Evolutionary conservation across 495 filamentous ascomycete genomes (phyloP), one percentile per base, ranked within the genome.

Genomic region (Trichoderma orchidacearum): DNA sequence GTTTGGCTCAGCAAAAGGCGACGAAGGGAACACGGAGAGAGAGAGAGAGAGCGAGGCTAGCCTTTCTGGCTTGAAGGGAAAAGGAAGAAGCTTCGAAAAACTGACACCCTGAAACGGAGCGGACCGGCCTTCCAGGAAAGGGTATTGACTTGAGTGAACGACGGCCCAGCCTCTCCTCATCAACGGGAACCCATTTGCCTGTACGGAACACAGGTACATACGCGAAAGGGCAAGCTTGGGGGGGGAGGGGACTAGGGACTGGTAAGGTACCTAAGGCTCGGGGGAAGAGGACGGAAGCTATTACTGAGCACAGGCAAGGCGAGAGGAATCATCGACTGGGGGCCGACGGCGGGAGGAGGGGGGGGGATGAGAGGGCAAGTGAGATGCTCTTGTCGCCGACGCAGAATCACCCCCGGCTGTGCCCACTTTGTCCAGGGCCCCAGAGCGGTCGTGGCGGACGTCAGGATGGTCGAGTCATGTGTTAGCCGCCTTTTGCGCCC

Each of bases 401-500:
- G 34, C 34, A 12, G 41, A 48, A 48, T 48, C 21, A 48, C 41
- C 41, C n/a, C 41, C 15, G 21, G 41, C 27, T 23, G 41, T 27
- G 41, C 15, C 41, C 41, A 48, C 41, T 48, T 45, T n/a, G 36
- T 45, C n/a, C 21, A 48, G n/a, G 41, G 41, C 25, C 41, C 41
- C 41, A 25, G 27, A 48, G 41, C 41, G 41, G 41, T 35, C 32
- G 32, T 35, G 32, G 32, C 32, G 32, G 32, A 35, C 7, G 41
- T 45, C 18, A 25, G 21, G 21, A 48, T 13, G 21, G 41, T 23
- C 41, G 41, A 48, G 41, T 48, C 41, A 48, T 23, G 41, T 25
- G 41, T 48, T 48, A 48, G n/a, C 41, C 41, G 41, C 41, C 27
- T 48, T 48, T 48, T 48, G 41, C 41, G 41, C 41, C 41, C 41